phyloP scores from a whole-genome alignment of 768 basidiomycete species.

The Termitomyces sp. region DNA sequence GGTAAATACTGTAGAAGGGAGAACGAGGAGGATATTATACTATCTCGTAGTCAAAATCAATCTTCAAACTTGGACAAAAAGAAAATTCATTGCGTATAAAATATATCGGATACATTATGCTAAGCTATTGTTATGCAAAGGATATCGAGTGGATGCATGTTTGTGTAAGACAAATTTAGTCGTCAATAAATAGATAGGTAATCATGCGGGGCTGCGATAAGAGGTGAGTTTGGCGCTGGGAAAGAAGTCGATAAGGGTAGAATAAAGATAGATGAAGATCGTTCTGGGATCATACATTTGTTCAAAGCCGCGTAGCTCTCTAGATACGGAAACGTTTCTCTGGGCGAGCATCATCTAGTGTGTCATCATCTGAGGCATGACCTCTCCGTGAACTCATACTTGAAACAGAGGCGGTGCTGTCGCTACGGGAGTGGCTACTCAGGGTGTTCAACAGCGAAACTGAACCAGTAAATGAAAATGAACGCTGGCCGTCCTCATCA shows the following conservation, averaged over 20 bases:
- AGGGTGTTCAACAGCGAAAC: not conserved
- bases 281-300: not conserved
- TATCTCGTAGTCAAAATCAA: too few species aligned
- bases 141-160: not conserved
- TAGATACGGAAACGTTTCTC: constrained; percentile 28
- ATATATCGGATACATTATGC: not conserved
- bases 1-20: not conserved
- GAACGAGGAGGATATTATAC: too few species aligned
- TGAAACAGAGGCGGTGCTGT: constrained; percentile 34
- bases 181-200: not conserved
- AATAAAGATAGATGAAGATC: constrained; percentile 7
- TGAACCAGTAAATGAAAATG: constrained; percentile 19
- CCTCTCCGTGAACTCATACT: constrained; percentile 35
- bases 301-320: not conserved
- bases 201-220: not conserved
- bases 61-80: too few species aligned
- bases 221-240: not conserved
- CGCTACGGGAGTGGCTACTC: constrained; percentile 12
- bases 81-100: not conserved
- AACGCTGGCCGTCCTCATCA: constrained; percentile 38
- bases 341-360: constrained; percentile 18
- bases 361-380: constrained; percentile 30
- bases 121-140: not conserved
- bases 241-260: constrained; percentile 6
- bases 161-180: not conserved